Conservation (phyloP, 208 protist genomes). For the Leishmania lainsoni region DNA sequence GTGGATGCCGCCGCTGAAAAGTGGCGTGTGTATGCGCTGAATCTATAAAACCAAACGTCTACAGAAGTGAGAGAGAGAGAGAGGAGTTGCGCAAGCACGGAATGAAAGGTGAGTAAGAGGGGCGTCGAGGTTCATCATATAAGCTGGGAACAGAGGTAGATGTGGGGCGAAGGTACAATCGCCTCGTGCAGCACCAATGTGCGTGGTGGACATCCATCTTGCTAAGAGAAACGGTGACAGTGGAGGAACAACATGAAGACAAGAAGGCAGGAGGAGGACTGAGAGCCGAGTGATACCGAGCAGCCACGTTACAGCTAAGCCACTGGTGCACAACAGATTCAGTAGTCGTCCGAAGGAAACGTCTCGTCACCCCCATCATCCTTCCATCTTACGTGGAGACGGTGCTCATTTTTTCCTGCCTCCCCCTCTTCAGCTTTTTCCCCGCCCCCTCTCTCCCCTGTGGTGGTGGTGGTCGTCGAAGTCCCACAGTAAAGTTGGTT, state of each 20-base stretch:
- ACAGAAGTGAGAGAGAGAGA: not conserved
- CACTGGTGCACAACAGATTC: not conserved
- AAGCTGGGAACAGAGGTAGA: not conserved
- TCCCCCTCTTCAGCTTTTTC: not conserved
- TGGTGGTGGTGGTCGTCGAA: not conserved
- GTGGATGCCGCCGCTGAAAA: not conserved
- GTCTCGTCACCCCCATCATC: not conserved
- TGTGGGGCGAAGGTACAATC: not conserved
- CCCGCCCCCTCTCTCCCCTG: not conserved
- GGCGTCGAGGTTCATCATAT: not conserved
- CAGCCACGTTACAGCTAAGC: not conserved
- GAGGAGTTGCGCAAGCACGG: not conserved
- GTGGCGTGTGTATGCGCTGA: not conserved
- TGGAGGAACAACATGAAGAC: slow-evolving; percentile 14
- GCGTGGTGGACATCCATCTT: not conserved
- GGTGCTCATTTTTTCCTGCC: not conserved
- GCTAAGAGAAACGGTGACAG: not conserved
- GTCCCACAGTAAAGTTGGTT: slow-evolving; percentile 1
- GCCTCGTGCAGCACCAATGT: not conserved
- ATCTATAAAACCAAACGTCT: too few species aligned
- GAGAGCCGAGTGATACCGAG: slow-evolving; percentile 11
- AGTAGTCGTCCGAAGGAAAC: too few species aligned
- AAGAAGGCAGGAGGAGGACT: not conserved
- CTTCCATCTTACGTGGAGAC: not conserved
- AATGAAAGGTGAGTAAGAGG: not conserved